These are phyloP conservation scores for Plasmodium chabaudi DNA, from an alignment of 169 alveolate genomes.

Conservation along the genomic window DNA sequence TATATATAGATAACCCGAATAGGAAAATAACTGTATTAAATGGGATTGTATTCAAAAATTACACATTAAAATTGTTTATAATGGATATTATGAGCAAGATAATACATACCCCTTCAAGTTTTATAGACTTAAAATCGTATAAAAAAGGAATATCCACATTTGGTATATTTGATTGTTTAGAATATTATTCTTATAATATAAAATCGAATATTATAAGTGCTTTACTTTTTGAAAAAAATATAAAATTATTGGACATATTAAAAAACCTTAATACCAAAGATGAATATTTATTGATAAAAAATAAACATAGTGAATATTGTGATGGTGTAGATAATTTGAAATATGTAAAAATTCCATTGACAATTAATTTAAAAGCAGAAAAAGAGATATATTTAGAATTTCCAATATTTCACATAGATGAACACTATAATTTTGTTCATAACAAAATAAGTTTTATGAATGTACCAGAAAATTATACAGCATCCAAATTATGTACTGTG, in stretches of 20 bases:
- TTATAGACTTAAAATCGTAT: constrained; percentile 22
- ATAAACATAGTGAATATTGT: constrained; percentile 60
- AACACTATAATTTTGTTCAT: constrained; percentile 33
- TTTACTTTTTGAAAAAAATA: constrained; percentile 26
- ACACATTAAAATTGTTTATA: constrained; percentile 42
- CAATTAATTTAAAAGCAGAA: constrained; percentile 25
- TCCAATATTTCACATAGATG: constrained; percentile 59
- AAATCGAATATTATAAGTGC: constrained; percentile 25
- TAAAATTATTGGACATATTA: constrained; percentile 36
- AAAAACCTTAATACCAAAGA: constrained; percentile 26
- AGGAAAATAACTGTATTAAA: constrained; percentile 30
- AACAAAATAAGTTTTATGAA: constrained; percentile 40
- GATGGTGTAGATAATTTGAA: constrained; percentile 30
- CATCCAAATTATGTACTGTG: constrained; percentile 1
- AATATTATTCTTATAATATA: constrained; percentile 40
- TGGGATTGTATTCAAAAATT: constrained; percentile 41
- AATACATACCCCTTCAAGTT: constrained; percentile 57
- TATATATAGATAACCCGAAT: constrained; percentile 39
- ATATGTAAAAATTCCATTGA: constrained; percentile 33
- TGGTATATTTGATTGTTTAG: constrained; percentile 21
- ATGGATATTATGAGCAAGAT: constrained; percentile 64
- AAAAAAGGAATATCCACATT: constrained; percentile 35
- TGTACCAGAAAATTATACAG: constrained; percentile 58
- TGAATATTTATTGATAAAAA: constrained; percentile 39
- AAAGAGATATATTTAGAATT: constrained; percentile 43